Conservation (phyloP, 345 rosid species). For the Pelargonium nanum region DNA sequence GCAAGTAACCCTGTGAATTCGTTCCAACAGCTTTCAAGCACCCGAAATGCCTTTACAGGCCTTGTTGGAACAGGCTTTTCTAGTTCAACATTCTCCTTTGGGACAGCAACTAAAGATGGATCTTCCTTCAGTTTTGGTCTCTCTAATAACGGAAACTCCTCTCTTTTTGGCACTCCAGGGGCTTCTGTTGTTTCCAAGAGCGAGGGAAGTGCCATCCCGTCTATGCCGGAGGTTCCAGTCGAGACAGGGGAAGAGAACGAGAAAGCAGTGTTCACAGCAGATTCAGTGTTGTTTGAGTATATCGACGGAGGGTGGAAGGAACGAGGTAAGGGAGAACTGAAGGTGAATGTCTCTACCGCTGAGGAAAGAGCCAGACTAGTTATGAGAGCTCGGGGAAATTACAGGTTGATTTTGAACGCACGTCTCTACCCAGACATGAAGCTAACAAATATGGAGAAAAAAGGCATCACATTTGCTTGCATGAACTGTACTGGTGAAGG, state of each 20-base stretch:
- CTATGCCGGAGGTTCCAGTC: conserved; percentile 68
- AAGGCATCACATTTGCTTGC: conserved; percentile 87
- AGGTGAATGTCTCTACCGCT: conserved; percentile 58
- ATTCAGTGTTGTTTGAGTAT: conserved; percentile 66
- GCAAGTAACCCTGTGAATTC: conserved; percentile 54
- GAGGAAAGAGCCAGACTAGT: conserved; percentile 56
- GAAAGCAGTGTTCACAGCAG: conserved; percentile 62
- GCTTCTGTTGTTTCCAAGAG: conserved; percentile 44
- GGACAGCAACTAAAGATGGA: conserved; percentile 42
- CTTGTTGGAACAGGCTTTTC: conserved; percentile 87
- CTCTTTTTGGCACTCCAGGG: conserved; percentile 41
- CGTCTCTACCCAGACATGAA: conserved; percentile 86
- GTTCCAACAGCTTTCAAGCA: conserved; percentile 91
- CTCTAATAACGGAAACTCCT: conserved; percentile 49
- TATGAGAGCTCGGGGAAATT: conserved; percentile 90
- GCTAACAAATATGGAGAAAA: conserved; percentile 88
- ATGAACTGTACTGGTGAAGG: conserved; percentile 57
- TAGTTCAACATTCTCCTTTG: conserved; percentile 55
- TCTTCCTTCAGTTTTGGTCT: conserved; percentile 39
- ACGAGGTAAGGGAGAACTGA: conserved; percentile 93
- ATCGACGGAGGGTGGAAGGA: conserved; percentile 80
- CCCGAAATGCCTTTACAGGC: conserved; percentile 86
- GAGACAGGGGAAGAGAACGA: conserved; percentile 98
- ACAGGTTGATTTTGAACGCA: conserved; percentile 80
- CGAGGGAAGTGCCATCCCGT: conserved; percentile 47